A percentile compares a stretch with the other conserved stretches of the same genome.
Evolutionary conservation across 345 rosid genomes (phyloP).

Genomic region (Mangifera indica): DNA sequence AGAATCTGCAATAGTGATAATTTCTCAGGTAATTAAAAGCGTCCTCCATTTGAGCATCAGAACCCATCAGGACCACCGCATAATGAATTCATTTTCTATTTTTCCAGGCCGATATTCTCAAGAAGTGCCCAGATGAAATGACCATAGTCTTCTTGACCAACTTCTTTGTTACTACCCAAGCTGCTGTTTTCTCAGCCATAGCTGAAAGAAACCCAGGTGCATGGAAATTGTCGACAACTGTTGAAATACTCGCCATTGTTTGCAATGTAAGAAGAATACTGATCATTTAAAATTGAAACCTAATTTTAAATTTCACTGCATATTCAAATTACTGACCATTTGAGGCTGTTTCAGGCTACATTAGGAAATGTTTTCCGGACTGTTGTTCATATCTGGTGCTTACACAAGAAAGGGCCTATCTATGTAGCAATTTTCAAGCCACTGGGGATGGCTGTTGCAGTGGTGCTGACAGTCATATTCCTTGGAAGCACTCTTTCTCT

Average conservation of each 20-base stretch:
- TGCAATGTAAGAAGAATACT: conserved; percentile 29
- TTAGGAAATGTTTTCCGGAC: conserved; percentile 38
- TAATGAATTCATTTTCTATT: not conserved
- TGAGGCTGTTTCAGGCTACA: conserved; percentile 24
- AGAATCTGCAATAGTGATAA: not conserved
- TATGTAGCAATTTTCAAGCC: conserved; percentile 51
- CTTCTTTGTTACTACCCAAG: conserved; percentile 25
- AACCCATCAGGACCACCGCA: too few species aligned
- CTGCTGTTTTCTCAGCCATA: conserved; percentile 25
- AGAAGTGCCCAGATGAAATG: conserved; percentile 17
- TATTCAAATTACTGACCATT: not conserved
- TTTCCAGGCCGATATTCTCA: conserved; percentile 10
- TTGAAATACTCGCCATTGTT: conserved; percentile 34
- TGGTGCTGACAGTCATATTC: conserved; percentile 26
- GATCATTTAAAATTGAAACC: not conserved
- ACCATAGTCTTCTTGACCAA: not conserved
- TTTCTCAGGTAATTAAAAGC: conserved; percentile 26
- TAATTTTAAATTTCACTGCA: not conserved
- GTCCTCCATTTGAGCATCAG: not conserved
- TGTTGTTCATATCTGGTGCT: conserved; percentile 39
- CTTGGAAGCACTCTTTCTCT: conserved; percentile 37
- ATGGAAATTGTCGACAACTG: conserved; percentile 33
- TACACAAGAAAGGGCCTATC: conserved; percentile 35
- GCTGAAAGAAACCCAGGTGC: conserved; percentile 28
- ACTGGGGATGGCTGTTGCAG: conserved; percentile 40